Evolutionary conservation across 768 basidiomycete genomes (phyloP).

Genomic region (Clavulina sp.): DNA sequence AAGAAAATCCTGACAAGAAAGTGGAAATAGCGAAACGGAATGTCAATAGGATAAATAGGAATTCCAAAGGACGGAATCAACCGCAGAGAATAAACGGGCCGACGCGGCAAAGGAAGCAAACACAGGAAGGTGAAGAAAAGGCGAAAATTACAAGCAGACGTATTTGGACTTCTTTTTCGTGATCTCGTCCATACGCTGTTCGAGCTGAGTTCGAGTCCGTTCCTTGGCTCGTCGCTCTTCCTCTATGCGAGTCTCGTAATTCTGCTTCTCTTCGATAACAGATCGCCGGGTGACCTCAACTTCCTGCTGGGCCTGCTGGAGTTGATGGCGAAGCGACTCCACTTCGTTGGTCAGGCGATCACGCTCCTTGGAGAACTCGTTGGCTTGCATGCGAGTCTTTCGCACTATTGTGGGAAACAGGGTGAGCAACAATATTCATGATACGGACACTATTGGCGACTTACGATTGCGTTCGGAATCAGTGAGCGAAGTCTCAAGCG

Average conservation of each 20-base stretch:
- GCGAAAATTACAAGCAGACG: constrained; percentile 45
- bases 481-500: constrained; percentile 68
- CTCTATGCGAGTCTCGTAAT: constrained; percentile 62
- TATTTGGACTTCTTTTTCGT: constrained; percentile 80
- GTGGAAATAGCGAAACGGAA: too few species aligned
- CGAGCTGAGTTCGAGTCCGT: constrained; percentile 71
- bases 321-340: constrained; percentile 49
- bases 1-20: too few species aligned
- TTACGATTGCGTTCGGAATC: constrained; percentile 87
- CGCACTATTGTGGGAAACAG: constrained; percentile 37
- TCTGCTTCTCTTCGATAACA: constrained; percentile 77
- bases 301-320: constrained; percentile 64
- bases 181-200: constrained; percentile 74
- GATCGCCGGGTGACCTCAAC: constrained; percentile 59
- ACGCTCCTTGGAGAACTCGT: constrained; percentile 73
- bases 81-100: too few species aligned
- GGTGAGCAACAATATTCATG: constrained; percentile 3
- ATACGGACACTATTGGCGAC: constrained; percentile 19
- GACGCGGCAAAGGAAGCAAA: neutral
- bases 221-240: constrained; percentile 84
- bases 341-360: constrained; percentile 53
- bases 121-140: neutral
- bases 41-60: too few species aligned
- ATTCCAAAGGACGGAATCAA: too few species aligned
- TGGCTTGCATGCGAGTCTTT: constrained; percentile 86